A percentile compares a stretch with the other conserved stretches of the same genome.
Conservation (phyloP, 495 filamentous ascomycete genomes). For the Penicillium chermesinum region DNA sequence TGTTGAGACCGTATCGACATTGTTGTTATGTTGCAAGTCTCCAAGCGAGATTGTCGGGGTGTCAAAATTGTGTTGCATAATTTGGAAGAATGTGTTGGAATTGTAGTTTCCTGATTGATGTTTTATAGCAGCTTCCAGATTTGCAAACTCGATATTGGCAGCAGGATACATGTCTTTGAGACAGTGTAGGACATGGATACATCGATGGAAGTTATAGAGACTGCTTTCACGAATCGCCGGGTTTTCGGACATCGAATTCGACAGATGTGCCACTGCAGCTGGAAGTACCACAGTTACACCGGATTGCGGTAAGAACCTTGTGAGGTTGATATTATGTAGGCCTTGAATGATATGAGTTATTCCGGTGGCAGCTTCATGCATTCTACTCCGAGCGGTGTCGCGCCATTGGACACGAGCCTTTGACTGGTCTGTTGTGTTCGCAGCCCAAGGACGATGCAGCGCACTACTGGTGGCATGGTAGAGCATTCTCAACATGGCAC, state of each 20-base stretch:
- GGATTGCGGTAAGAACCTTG: conserved; percentile 72
- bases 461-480: conserved; percentile 82
- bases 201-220: conserved; percentile 68
- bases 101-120: conserved; percentile 33
- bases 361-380: conserved; percentile 68
- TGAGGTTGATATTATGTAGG: conserved; percentile 62
- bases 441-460: conserved; percentile 75
- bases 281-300: conserved; percentile 83
- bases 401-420: conserved; percentile 31
- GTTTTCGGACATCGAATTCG: conserved; percentile 73
- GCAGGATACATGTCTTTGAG: conserved; percentile 78
- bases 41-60: conserved; percentile 9
- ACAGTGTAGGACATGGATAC: conserved; percentile 70
- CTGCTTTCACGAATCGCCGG: conserved; percentile 59
- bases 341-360: conserved; percentile 72
- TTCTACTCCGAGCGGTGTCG: conserved; percentile 60
- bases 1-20: conserved; percentile 6
- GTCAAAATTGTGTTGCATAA: conserved; percentile 33
- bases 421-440: conserved; percentile 44
- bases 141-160: conserved; percentile 72
- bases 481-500: conserved; percentile 76
- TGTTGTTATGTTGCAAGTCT: conserved; percentile 17
- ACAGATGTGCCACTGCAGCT: conserved; percentile 79
- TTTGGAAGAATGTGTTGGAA: conserved; percentile 29
- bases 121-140: conserved; percentile 73